Base-by-base conservation (phyloP, 2,329 filamentous ascomycete species). In the Shiraia bambusicola region DNA sequence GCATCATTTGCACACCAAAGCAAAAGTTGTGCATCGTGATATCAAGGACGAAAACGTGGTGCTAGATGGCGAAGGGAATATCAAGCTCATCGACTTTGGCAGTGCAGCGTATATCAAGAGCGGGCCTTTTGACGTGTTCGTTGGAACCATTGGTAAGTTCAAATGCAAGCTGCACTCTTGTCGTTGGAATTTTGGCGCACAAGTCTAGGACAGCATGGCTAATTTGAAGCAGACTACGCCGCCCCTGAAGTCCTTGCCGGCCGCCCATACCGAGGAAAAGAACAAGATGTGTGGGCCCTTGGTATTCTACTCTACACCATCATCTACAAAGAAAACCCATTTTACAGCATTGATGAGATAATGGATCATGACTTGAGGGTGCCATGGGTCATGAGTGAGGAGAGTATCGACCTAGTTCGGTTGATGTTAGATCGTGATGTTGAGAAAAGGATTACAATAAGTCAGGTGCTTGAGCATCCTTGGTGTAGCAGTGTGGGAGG, bases 11-110 rank as follows among this genome's bases (percentile, higher is more conserved):
- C 93, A 98, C 64, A 90, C 82, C 39, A 92, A 87, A 66, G 92
- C 92, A 1, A 77, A 87, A 36, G 92, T 98, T 7, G 93, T 98
- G 9, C 93, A 98, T 69, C 86, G 93, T 26, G 93, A 98, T 63
- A 97, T 98, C 78, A 98, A 98, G 69, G 93, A 98, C 60, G 93
- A 98, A 72, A 98, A 98, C 58, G 88, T 98, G 22, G 87, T 98
- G 40, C 76, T 98, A 12, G 93, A 98, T 62, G 92, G 93, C 26
- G 91, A 97, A 65, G 91, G 92, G 17, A 85, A 87, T 56, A 95
- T 98, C 71, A 97, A 96, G 72, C 76, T 98, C 60, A 97, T 97
- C 56, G 93, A 98, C 69, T 98, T 98, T 71, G 93, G 93, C 46
- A 96, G 91, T 65, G 93, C 93, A 45, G 91, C 93, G 49, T 98